These are phyloP conservation scores for Globisporangium yorkense DNA, from an alignment of 352 stramenopile species.

Conservation along the genomic window DNA sequence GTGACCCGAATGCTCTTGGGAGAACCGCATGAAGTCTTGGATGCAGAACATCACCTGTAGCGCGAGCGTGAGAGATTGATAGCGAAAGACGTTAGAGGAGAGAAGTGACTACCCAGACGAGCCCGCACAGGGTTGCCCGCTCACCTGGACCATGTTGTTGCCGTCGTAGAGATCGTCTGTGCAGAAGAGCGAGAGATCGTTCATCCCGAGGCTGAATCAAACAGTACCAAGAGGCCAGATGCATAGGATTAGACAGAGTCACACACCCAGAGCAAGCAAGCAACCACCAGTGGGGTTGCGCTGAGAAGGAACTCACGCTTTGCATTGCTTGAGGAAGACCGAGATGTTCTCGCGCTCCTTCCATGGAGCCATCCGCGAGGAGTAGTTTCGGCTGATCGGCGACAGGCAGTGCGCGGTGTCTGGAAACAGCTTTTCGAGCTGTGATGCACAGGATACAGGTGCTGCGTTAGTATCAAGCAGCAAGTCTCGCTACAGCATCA, in stretches of 20 bases:
- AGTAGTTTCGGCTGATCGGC: constrained; percentile 75
- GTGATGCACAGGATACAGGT: not conserved
- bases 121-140: not conserved
- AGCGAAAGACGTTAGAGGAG: not conserved
- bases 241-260: no score
- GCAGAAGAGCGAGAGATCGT: constrained; percentile 75
- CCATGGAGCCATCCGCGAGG: constrained; percentile 65
- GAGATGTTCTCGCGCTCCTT: constrained; percentile 84
- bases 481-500: no score
- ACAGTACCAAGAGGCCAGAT: not conserved
- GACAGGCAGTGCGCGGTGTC: constrained; percentile 39
- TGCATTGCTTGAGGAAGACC: constrained; percentile 77
- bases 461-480: no score
- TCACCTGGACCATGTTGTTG: constrained; percentile 77
- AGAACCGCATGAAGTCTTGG: constrained; percentile 73
- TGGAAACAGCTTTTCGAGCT: constrained; percentile 60
- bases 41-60: constrained; percentile 59
- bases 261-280: no score
- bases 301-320: constrained; percentile 35
- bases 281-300: no score
- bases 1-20: constrained; percentile 34
- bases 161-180: constrained; percentile 82
- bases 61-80: not conserved
- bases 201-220: constrained; percentile 62
- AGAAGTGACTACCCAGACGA: not conserved